Conservation (phyloP, 2,329 filamentous ascomycete genomes). For the Penicillium sp. region DNA sequence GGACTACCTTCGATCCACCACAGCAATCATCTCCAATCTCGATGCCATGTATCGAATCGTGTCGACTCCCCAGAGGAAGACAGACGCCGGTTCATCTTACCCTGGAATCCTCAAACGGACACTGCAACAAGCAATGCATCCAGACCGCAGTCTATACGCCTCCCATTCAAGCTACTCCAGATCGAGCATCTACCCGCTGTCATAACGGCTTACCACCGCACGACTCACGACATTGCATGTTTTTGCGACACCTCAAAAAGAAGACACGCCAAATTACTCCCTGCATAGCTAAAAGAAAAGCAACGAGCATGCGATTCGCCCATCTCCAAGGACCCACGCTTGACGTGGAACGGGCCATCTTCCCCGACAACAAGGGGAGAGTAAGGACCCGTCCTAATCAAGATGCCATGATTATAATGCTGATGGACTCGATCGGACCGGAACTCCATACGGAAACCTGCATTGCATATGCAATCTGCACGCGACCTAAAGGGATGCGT, state of each 20-base stretch:
- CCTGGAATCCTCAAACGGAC: neutral
- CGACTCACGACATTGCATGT: neutral
- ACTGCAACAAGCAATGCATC: neutral
- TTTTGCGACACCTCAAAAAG: constrained; percentile 1
- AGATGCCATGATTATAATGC: constrained; percentile 16
- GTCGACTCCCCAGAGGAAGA: neutral
- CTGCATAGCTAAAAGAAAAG: constrained; percentile 7
- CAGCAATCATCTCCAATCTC: neutral
- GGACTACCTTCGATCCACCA: neutral
- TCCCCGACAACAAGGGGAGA: constrained; percentile 5
- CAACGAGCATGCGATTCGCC: constrained; percentile 12
- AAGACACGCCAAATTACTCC: neutral
- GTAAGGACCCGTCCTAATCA: constrained; percentile 1
- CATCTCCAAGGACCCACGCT: neutral
- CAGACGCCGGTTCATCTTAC: neutral
- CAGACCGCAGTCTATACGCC: constrained; percentile 2
- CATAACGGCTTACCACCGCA: neutral
- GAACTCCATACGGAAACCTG: constrained; percentile 25
- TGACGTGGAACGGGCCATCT: constrained; percentile 1
- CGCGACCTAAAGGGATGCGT: constrained; percentile 19
- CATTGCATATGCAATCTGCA: constrained; percentile 29
- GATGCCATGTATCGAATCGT: neutral
- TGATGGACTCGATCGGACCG: constrained; percentile 17
- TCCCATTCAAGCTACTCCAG: constrained; percentile 1
- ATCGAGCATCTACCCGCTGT: constrained; percentile 4